Evolutionary conservation across 2,329 filamentous ascomycete species (phyloP).

Genomic region (Ascochyta viciae-villosae): DNA sequence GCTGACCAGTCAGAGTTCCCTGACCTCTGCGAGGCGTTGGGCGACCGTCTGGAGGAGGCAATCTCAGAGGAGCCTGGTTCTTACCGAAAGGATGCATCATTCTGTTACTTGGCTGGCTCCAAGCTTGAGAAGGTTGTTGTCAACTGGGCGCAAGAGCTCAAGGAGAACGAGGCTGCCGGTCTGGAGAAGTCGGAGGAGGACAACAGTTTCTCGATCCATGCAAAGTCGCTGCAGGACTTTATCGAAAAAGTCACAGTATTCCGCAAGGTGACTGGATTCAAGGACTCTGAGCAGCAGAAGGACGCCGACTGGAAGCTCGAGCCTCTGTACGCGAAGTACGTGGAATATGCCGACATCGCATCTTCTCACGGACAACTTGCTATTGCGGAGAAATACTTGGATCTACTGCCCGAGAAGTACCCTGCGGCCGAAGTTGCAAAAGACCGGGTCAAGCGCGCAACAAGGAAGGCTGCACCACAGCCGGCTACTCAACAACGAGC

Average conservation of each 20-base stretch:
- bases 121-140: slow-evolving; percentile 96
- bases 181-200: slow-evolving; percentile 73
- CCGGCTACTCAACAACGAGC: slow-evolving; percentile 50
- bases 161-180: slow-evolving; percentile 79
- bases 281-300: slow-evolving; percentile 75
- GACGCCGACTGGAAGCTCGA: slow-evolving; percentile 87
- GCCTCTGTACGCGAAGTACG: slow-evolving; percentile 90
- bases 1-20: slow-evolving; percentile 90
- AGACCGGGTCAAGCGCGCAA: slow-evolving; percentile 84
- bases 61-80: slow-evolving; percentile 58
- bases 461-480: slow-evolving; percentile 64
- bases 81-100: slow-evolving; percentile 84
- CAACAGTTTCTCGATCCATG: slow-evolving; percentile 90
- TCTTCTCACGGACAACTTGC: slow-evolving; percentile 87
- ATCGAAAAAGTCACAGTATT: slow-evolving; percentile 99
- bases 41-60: slow-evolving; percentile 84
- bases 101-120: slow-evolving; percentile 94
- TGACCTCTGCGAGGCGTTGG: slow-evolving; percentile 92
- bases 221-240: slow-evolving; percentile 85
- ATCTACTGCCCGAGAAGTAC: slow-evolving; percentile 83
- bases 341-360: slow-evolving; percentile 94
- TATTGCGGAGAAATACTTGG: slow-evolving; percentile 88
- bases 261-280: slow-evolving; percentile 90
- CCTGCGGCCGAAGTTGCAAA: slow-evolving; percentile 86
- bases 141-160: slow-evolving; percentile 91